Base-by-base conservation (phyloP, 768 basidiomycete species). In the Boletus pseudopeckii region DNA sequence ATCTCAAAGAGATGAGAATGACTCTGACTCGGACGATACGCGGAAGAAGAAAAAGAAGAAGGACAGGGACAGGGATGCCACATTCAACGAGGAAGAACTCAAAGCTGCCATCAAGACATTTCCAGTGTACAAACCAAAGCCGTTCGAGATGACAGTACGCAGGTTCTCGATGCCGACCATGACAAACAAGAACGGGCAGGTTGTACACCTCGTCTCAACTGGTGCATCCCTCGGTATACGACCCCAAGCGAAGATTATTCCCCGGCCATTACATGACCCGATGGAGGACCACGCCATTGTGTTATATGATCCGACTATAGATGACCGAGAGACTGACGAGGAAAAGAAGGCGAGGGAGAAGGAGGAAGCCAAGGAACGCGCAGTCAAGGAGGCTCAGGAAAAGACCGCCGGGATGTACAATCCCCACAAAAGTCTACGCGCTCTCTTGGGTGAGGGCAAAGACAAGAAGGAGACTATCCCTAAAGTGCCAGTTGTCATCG, bases 211-310 rank as follows among this genome's bases (percentile, higher is more conserved):
- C 10, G 57, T 79, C 4, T 73, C 81, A 5, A 83, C 90, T 0
- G 84, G 90, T 61, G 77, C 79, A 3, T 85, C 93, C 11, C 83
- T 99, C 5, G 97, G 97, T 26, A 85, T 90, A 50, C 83, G 94
- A 13, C 88, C 91, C 0, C 85, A 83, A 52, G 78, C 86, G 0
- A 88, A 82, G 60, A 72, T 97, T 54, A 80, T 89, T 45, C 97
- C 97, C 17, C 80, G 95, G 20, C 97, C 97, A 6, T 75, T 98
- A n/a, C 88, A 95, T 63, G 93, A 99, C 67, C 97, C 95, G 1
- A 95, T 99, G 90, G 85, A 90, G 46, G 94, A 98, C 62, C 95
- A 98, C 71, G 94, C 96, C 1, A 97, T 99, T 55, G 96, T 99
- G 3, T 73, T 98, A 14, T 99, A 92, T 67, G 97, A 98, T 64